phyloP scores from a whole-genome alignment of 1,284 basidiomycete species.

The Phellinidium pouzarii region DNA sequence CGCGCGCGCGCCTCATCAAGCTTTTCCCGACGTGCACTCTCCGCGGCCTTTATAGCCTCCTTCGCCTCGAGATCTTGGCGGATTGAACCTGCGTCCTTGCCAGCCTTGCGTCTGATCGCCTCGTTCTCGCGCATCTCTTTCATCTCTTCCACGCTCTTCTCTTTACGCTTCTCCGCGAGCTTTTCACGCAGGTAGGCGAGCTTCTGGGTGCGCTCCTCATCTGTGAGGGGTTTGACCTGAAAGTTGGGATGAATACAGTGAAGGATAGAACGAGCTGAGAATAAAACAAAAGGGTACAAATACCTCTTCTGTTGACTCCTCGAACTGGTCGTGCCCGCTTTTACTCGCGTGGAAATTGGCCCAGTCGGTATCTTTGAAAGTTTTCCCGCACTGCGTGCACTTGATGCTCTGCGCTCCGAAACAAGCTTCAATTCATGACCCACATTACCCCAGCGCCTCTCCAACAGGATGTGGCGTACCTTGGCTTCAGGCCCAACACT shows the following conservation, averaged over 20 bases:
- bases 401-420: conserved; percentile 56
- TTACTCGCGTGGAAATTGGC: conserved; percentile 95
- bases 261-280: background rate
- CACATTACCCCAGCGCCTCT: background rate
- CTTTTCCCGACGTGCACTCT: background rate
- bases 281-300: conserved; percentile 17
- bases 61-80: conserved; percentile 77
- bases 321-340: conserved; percentile 90
- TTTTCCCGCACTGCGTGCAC: conserved; percentile 77
- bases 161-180: conserved; percentile 68
- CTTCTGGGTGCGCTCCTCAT: conserved; percentile 86
- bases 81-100: conserved; percentile 70
- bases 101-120: conserved; percentile 73
- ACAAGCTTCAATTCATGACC: background rate
- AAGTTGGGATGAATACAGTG: background rate
- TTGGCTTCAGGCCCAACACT: conserved; percentile 46
- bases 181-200: conserved; percentile 75
- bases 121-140: conserved; percentile 77
- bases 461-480: conserved; percentile 30
- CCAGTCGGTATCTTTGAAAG: conserved; percentile 81
- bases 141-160: conserved; percentile 63
- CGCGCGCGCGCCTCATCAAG: conserved; percentile 69
- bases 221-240: conserved; percentile 86
- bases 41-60: conserved; percentile 71
- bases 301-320: conserved; percentile 93